Conservation (phyloP, 1,284 basidiomycete species). For the Takashimella tepidaria region DNA sequence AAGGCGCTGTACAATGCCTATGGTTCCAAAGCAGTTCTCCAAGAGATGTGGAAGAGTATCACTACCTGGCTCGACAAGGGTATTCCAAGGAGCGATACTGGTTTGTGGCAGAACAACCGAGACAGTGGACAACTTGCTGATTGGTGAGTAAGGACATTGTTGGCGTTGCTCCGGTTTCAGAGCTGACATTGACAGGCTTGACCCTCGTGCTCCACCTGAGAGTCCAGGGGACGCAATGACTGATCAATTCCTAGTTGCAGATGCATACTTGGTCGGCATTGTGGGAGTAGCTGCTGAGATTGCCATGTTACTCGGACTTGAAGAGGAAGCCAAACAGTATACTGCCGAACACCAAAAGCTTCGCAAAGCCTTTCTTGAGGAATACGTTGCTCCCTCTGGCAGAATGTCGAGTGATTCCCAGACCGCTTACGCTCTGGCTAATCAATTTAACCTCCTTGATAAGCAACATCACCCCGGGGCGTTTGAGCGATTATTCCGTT, state of each 20-base stretch:
- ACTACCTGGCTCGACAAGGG: constrained; percentile 30
- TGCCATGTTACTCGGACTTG: constrained; percentile 5
- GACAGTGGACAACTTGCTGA: constrained; percentile 27
- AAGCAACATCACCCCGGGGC: constrained; percentile 5
- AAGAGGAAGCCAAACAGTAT: constrained; percentile 7
- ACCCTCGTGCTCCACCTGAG: constrained; percentile 26
- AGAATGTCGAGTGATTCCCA: constrained; percentile 23
- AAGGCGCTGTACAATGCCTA: constrained; percentile 24
- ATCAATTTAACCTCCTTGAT: constrained; percentile 19
- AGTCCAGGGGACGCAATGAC: constrained; percentile 19
- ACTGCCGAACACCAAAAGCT: constrained; percentile 5
- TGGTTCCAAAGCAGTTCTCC: constrained; percentile 18
- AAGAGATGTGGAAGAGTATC: constrained; percentile 25
- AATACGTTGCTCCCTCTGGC: constrained; percentile 22
- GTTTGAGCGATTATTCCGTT: constrained; percentile 13
- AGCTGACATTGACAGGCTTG: constrained; percentile 18
- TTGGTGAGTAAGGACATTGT: constrained; percentile 11
- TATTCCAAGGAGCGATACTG: constrained; percentile 15
- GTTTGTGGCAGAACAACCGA: constrained; percentile 18
- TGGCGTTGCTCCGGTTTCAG: not conserved
- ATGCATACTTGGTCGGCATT: constrained; percentile 19
- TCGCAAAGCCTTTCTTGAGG: constrained; percentile 15
- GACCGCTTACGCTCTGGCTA: constrained; percentile 18
- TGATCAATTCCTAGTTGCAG: constrained; percentile 14
- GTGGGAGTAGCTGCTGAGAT: constrained; percentile 6